Evolutionary conservation across 495 filamentous ascomycete species (phyloP), one percentile per base, ranked within the genome.

Genomic region (Aspergillus baeticus): DNA sequence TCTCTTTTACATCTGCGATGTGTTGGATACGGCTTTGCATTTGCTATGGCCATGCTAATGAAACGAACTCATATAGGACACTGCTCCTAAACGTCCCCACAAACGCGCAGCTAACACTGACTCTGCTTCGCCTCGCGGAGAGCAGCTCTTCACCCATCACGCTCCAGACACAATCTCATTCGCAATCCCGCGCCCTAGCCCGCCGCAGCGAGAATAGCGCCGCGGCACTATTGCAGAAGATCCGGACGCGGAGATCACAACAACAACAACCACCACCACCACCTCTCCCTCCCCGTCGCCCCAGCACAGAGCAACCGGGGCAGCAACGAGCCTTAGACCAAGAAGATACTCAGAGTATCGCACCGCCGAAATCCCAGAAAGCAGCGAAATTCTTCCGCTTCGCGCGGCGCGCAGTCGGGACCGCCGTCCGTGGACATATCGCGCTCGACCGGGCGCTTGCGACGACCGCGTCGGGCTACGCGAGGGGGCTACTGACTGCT

Each of bases 31-130:
- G 17, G 7, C 52, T 55, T 14, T 52, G 58, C 35, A 65, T 51
- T 22, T 38, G 31, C 21, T 15, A n/a, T n/a, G n/a, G n/a, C n/a
- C n/a, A 29, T 29, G 26, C 26, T 29, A 29, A 29, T 29, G 26
- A 29, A 29, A 29, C 8, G 26, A 29, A 14, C 17, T 41, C 87
- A 82, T 63, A 87, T 23, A 64, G 62, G n/a, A 65, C 62, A 0
- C 58, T 95, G 2, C 85, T 96, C 47, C 90, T 89, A 64, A 89
- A 88, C 14, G 82, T 92, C 36, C 91, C 91, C 0, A 96, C 90
- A 3, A 92, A 96, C 68, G 90, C 89, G 11, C 91, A 95, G 61
- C 74, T 96, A 20, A 88, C 91, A 0, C 68, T 96, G 11, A 94
- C 91, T 1, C 80, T 96, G 10, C 84, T 96, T 11, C 88, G 91